Base-by-base conservation (phyloP, 768 basidiomycete genomes). In the Boletus rubropictus region DNA sequence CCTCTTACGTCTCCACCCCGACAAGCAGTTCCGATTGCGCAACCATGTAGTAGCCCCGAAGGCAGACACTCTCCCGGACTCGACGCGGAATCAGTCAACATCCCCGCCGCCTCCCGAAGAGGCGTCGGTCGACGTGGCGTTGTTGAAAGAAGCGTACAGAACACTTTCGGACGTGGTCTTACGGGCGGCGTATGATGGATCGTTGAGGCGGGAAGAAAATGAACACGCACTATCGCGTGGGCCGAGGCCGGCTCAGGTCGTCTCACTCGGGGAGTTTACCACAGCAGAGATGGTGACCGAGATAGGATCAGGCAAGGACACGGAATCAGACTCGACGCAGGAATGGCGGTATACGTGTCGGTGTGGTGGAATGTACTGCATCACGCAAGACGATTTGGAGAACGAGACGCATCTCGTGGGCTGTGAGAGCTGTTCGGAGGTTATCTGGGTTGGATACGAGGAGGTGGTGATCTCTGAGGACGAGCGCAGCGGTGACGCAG, bases 401-500 rank as follows among this genome's bases (percentile, higher is more conserved):
- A 66, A 65, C 2, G 89, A 79, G n/a, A 70, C 71, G 40, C 89
- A 91, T 61, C 72, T 91, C 6, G 69, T 89, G 9, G 80, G 76
- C 2, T 92, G 89, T 53, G 76, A 67, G 45, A 78, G 78, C 44
- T 91, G 89, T 60, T 92, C 89, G 14, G 89, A 91, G 64, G 80
- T 79, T 8, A 70, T 91, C 1, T 91, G 88, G 40, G 85, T 81
- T n/a, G 89, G 89, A 1, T 91, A 89, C 57, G 84, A 91, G 64
- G 58, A 76, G 11, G 69, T 15, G 10, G 86, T 21, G 14, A 29
- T 11, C 20, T 31, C 29, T 15, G 40, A 31, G 28, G 40, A 31
- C 18, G 29, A 29, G 14, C 18, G 6, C 7, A 27, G 24, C 10
- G 22, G 24, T 39, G 17, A 39, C 39, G 11, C 39, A 27, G 18